These are phyloP conservation scores for Taiozyma sp. DNA, from an alignment of 1,139 yeast genomes.

Conservation along the genomic window DNA sequence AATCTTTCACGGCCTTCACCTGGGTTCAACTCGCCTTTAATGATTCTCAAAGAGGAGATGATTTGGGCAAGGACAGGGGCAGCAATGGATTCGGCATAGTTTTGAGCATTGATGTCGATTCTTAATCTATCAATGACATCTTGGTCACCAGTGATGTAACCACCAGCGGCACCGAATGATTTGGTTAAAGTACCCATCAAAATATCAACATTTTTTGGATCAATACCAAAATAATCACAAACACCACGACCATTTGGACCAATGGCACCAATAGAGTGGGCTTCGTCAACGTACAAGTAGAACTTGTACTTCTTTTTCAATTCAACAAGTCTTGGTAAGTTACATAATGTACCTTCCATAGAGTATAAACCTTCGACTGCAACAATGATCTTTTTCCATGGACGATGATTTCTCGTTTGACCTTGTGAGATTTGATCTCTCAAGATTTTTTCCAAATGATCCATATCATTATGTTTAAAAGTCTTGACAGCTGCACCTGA, in stretches of 20 bases:
- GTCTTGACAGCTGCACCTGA: conserved; percentile 94
- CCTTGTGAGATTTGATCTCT: conserved; percentile 93
- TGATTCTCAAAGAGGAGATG: conserved; percentile 71
- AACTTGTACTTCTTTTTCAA: conserved; percentile 84
- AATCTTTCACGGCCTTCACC: conserved; percentile 93
- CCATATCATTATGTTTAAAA: conserved; percentile 90
- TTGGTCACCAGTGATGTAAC: conserved; percentile 79
- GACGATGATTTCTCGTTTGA: conserved; percentile 94
- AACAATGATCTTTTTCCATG: conserved; percentile 91
- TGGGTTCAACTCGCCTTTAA: conserved; percentile 78
- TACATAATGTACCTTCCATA: conserved; percentile 96
- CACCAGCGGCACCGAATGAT: conserved; percentile 99
- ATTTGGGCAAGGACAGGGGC: conserved; percentile 93
- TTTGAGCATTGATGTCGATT: conserved; percentile 66
- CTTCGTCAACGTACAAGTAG: conserved; percentile 91
- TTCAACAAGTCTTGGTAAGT: conserved; percentile 72
- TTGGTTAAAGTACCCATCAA: conserved; percentile 97
- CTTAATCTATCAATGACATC: conserved; percentile 69
- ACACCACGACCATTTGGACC: conserved; percentile 94
- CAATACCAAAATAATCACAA: conserved; percentile 85
- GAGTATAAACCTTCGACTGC: conserved; percentile 96
- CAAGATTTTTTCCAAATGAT: conserved; percentile 67
- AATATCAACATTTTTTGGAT: conserved; percentile 73
- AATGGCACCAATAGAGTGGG: conserved; percentile 97
- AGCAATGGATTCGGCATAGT: conserved; percentile 80